Conservation (phyloP, 2,329 filamentous ascomycete species). For the Claviceps sp. region DNA sequence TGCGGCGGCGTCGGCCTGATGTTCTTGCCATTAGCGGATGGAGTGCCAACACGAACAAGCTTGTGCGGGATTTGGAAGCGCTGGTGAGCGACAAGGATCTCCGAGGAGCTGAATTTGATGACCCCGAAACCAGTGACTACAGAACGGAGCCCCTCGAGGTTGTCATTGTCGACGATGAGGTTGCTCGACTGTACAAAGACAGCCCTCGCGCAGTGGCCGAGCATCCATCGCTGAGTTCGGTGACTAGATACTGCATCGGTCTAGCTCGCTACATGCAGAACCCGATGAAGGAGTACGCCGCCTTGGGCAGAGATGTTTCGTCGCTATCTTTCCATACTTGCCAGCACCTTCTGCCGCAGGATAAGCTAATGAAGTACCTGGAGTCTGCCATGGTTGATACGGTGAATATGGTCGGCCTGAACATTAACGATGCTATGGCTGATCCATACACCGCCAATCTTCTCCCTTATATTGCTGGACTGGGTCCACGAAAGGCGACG, state of each 20-base stretch:
- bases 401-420: constrained; percentile 91
- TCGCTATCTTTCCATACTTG: constrained; percentile 83
- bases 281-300: constrained; percentile 91
- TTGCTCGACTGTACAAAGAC: constrained; percentile 90
- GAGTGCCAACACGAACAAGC: constrained; percentile 70
- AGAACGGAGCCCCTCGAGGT: constrained; percentile 73
- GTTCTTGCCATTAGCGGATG: constrained; percentile 83
- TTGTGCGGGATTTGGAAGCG: constrained; percentile 69
- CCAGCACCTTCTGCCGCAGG: constrained; percentile 76
- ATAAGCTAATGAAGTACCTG: constrained; percentile 73
- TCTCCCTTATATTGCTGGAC: constrained; percentile 77
- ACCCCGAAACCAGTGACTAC: constrained; percentile 62
- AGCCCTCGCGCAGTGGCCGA: constrained; percentile 68
- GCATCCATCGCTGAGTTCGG: constrained; percentile 64
- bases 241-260: constrained; percentile 81
- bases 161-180: constrained; percentile 88
- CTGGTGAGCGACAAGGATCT: constrained; percentile 68
- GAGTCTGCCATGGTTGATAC: constrained; percentile 98
- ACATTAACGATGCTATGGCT: constrained; percentile 80
- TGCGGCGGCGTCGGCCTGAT: constrained; percentile 72
- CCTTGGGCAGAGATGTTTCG: constrained; percentile 73
- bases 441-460: constrained; percentile 77
- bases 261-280: constrained; percentile 88
- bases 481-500: constrained; percentile 84
- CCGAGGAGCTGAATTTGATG: constrained; percentile 68